Conservation (phyloP, 169 alveolate species). For the Plasmodium ovale region DNA sequence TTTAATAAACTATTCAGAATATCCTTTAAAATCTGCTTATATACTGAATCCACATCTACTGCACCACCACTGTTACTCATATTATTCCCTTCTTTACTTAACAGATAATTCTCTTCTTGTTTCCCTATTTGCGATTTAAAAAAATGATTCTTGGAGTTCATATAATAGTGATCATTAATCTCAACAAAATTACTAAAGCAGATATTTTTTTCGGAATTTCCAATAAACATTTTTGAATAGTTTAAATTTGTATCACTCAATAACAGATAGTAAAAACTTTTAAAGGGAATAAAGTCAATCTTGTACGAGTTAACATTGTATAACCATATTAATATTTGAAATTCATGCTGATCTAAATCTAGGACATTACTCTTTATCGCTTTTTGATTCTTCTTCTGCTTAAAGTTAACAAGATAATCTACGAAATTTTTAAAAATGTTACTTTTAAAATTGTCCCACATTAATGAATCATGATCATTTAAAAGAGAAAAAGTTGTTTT, state of each 20-base stretch:
- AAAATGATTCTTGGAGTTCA: slow-evolving; percentile 45
- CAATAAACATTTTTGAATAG: slow-evolving; percentile 56
- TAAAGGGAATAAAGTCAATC: slow-evolving; percentile 56
- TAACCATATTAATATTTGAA: slow-evolving; percentile 75
- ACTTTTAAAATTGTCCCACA: slow-evolving; percentile 76
- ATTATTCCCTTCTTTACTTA: neutral
- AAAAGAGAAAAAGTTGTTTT: slow-evolving; percentile 68
- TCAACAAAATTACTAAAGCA: slow-evolving; percentile 40
- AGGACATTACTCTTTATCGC: slow-evolving; percentile 42
- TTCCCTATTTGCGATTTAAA: slow-evolving; percentile 49
- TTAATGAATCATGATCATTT: slow-evolving; percentile 73
- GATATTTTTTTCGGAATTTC: slow-evolving; percentile 35
- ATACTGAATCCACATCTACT: slow-evolving; percentile 62
- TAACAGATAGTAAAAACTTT: slow-evolving; percentile 60
- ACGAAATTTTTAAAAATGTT: slow-evolving; percentile 60
- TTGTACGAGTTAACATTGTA: slow-evolving; percentile 57
- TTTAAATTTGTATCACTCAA: slow-evolving; percentile 70
- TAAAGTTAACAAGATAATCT: slow-evolving; percentile 56
- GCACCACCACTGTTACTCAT: neutral
- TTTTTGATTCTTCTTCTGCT: slow-evolving; percentile 59
- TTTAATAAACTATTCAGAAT: slow-evolving; percentile 59
- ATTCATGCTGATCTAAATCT: slow-evolving; percentile 74
- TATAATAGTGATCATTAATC: slow-evolving; percentile 74
- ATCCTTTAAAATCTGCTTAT: slow-evolving; percentile 61
- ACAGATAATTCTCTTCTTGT: neutral